Evolutionary conservation across 2,329 filamentous ascomycete species (phyloP), one percentile per base, ranked within the genome.

Genomic region (Lasiodiplodia hormozganensis): DNA sequence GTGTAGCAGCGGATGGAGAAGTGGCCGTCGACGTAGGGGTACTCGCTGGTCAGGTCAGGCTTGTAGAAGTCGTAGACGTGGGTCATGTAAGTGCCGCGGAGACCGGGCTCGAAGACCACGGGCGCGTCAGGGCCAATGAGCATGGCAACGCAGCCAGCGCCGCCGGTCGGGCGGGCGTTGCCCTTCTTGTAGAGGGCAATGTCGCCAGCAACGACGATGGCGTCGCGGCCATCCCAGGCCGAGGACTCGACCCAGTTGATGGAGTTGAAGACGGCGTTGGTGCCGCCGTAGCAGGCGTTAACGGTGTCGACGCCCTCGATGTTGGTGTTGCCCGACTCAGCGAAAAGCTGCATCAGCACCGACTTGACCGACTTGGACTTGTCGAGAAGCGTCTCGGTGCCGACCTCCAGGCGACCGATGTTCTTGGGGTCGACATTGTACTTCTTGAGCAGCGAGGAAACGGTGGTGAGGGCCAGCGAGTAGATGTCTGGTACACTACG

Each of bases 1-100:
- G 79, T 83, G 79, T 86, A 86, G 81, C 84, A 86, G 74, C 82
- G 79, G 72, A 85, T 80, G 62, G 83, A 85, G 79, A 81, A 85
- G 43, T 85, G 84, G 56, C 84, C 84, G 72, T 86, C 83, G 18
- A 86, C 84, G 69, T 85, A 76, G 36, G 84, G 84, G 74, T 85
- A 86, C 73, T 86, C 84, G 80, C 82, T 84, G 69, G 83, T 84
- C 69, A 85, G 72, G 72, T 86, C 84, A 67, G 84, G 81, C 82
- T 86, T 86, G 81, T 86, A 86, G 77, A 86, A 86, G 73, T 86
- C 84, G 78, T 85, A 86, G 38, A 79, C 82, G 75, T 85, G 84
- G 71, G 77, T 82, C 74, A 86, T 81, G 77, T 84, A 85, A 73
- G 79, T 82, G 70, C 84, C 84, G 65, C 84, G 81, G 69, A 82